These are phyloP conservation scores for Dendrobium huoshanense DNA, from an alignment of 106 monocot species.

Conservation along the genomic window DNA sequence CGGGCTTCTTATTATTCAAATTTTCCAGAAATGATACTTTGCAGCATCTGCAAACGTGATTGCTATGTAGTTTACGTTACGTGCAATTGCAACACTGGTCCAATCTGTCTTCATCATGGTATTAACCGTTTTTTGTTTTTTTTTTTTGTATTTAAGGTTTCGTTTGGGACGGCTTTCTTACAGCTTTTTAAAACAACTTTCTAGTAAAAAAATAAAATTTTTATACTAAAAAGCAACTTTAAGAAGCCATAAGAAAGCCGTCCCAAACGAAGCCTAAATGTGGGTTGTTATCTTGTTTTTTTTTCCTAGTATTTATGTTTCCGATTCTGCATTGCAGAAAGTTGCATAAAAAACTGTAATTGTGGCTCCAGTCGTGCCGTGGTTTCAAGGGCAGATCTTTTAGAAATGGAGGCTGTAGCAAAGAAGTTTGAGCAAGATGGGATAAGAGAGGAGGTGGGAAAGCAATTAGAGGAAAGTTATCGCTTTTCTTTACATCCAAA, in stretches of 20 bases:
- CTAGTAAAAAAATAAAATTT: too few relatives aligned
- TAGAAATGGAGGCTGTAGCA: conserved; percentile 39
- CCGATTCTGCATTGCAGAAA: conserved; percentile 23
- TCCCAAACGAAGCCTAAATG: not conserved
- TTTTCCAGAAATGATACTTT: conserved; percentile 26
- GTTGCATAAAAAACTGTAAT: conserved; percentile 24
- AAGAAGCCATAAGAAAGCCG: too few relatives aligned
- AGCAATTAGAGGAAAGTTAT: conserved; percentile 4
- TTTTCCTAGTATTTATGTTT: not conserved
- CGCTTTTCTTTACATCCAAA: not conserved
- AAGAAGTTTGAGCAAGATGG: conserved; percentile 37
- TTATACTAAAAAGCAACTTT: too few relatives aligned
- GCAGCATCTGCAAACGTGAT: conserved; percentile 49
- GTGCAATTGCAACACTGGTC: conserved; percentile 40
- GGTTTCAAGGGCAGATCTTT: conserved; percentile 26
- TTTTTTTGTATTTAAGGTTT: not conserved
- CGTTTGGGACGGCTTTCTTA: too few relatives aligned
- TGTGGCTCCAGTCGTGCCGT: conserved; percentile 27
- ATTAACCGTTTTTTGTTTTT: not conserved
- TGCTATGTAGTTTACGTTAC: conserved; percentile 49
- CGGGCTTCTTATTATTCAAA: conserved; percentile 11
- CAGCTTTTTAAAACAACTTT: too few relatives aligned
- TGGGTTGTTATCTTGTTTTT: not conserved
- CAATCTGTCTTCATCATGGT: conserved; percentile 71
- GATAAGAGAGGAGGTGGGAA: conserved; percentile 17